Conservation (phyloP, 352 stramenopile species). For the Globisporangium viniferum region DNA sequence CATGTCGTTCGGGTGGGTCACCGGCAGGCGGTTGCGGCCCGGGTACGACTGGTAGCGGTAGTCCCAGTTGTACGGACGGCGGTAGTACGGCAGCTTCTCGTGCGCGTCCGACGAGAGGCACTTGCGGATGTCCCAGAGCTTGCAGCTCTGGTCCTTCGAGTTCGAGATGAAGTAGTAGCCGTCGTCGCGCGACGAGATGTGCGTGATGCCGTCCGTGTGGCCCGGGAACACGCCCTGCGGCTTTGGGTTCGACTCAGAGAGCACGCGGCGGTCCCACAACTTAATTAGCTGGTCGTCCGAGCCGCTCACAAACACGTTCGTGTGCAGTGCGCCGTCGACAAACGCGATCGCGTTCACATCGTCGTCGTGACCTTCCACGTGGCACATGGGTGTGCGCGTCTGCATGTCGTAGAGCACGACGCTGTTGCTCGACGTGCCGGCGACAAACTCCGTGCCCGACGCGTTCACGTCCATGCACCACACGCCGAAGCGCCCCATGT, state of each 20-base stretch:
- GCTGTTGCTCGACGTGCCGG: constrained; percentile 66
- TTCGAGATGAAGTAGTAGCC: constrained; percentile 90
- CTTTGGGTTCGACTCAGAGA: constrained; percentile 69
- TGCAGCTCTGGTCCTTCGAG: constrained; percentile 79
- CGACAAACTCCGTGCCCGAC: constrained; percentile 77
- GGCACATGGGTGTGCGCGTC: constrained; percentile 58
- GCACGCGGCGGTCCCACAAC: constrained; percentile 79
- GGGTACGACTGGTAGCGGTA: constrained; percentile 83
- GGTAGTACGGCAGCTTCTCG: constrained; percentile 39
- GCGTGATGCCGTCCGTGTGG: constrained; percentile 79
- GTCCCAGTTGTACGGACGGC: constrained; percentile 67
- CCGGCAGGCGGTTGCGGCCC: constrained; percentile 42
- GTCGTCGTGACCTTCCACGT: constrained; percentile 69
- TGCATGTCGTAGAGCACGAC: constrained; percentile 83
- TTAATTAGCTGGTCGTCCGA: constrained; percentile 85
- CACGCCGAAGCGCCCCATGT: constrained; percentile 60
- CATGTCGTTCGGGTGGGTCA: constrained; percentile 67
- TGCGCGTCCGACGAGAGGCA: constrained; percentile 53
- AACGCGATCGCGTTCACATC: constrained; percentile 86
- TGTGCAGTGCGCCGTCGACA: constrained; percentile 72
- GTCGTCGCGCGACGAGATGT: constrained; percentile 81
- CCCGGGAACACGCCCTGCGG: constrained; percentile 79
- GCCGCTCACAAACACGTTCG: constrained; percentile 84
- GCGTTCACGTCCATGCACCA: constrained; percentile 81
- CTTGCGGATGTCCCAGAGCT: constrained; percentile 85